A percentile compares a stretch with the other conserved stretches of the same genome.
These are phyloP conservation scores for Blastobotrys mokoenaii DNA, from an alignment of 805 yeast genomes.

Conservation along the genomic window DNA sequence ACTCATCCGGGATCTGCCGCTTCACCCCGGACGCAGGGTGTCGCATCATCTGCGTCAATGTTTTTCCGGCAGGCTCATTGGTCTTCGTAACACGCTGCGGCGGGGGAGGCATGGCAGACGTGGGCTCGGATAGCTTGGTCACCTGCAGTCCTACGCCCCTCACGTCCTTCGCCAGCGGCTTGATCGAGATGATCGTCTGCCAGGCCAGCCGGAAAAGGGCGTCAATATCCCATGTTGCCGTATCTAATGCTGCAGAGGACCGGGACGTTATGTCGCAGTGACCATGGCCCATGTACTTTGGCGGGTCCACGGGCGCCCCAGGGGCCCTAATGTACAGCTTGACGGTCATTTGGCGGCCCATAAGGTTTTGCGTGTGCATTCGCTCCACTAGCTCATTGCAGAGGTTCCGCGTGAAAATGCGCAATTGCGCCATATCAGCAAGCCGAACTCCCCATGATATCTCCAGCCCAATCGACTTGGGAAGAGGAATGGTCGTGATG, in stretches of 20 bases:
- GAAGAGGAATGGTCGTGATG: constrained; percentile 33
- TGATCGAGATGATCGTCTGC: constrained; percentile 45
- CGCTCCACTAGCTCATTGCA: constrained; percentile 52
- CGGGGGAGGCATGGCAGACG: neutral
- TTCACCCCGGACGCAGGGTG: no score
- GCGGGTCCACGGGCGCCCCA: constrained; percentile 65
- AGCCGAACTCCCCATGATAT: constrained; percentile 88
- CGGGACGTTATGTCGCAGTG: constrained; percentile 56
- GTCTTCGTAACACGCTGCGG: neutral
- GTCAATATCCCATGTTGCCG: constrained; percentile 52
- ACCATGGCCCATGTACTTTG: constrained; percentile 83
- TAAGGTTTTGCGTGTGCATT: constrained; percentile 37
- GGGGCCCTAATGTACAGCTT: constrained; percentile 57
- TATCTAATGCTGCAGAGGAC: constrained; percentile 50
- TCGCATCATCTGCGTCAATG: neutral
- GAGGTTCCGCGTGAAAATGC: constrained; percentile 49
- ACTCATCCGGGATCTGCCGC: constrained; percentile 17
- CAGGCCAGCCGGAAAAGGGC: constrained; percentile 52
- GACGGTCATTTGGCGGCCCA: constrained; percentile 53
- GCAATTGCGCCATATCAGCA: constrained; percentile 50
- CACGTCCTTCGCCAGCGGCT: constrained; percentile 56
- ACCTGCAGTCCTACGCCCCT: constrained; percentile 74
- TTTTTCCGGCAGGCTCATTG: neutral
- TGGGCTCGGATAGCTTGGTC: constrained; percentile 37
- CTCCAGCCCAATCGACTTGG: constrained; percentile 80